Evolutionary conservation across 208 protist genomes (phyloP).

Genomic region (Trypanosoma vivax): DNA sequence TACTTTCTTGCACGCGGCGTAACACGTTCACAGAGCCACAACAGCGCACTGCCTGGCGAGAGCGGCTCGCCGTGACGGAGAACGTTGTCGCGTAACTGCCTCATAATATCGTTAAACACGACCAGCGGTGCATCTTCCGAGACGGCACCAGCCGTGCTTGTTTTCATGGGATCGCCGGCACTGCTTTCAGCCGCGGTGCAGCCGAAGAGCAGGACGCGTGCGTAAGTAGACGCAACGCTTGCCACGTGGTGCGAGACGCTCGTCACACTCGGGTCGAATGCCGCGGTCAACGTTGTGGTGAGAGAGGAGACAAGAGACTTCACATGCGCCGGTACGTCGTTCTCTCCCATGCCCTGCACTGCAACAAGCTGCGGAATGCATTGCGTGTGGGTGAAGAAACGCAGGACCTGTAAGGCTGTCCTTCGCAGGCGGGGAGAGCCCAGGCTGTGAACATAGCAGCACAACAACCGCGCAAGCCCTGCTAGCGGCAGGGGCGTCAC

Average conservation of each 20-base stretch:
- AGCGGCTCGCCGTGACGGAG: constrained; percentile 7
- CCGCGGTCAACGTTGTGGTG: not conserved
- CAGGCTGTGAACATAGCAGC: not conserved
- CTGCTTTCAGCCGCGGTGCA: not conserved
- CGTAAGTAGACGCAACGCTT: constrained; percentile 20
- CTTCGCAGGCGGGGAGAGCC: not conserved
- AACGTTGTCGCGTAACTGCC: constrained; percentile 6
- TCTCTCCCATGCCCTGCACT: not conserved
- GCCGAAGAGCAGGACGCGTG: constrained; percentile 12
- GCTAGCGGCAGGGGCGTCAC: not conserved
- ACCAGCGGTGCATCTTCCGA: not conserved
- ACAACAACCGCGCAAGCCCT: not conserved
- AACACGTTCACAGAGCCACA: constrained; percentile 18
- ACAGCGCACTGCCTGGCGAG: constrained; percentile 11
- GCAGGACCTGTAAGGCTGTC: constrained; percentile 11
- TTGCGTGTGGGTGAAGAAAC: constrained; percentile 23
- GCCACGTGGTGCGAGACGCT: constrained; percentile 14
- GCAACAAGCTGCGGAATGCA: constrained; percentile 15
- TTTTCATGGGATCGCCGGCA: not conserved
- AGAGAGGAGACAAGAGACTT: constrained; percentile 11
- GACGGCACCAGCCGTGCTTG: not conserved
- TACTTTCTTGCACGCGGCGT: constrained; percentile 13
- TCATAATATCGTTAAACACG: constrained; percentile 12
- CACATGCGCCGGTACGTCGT: not conserved
- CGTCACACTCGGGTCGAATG: constrained; percentile 2